Percentiles rank a stretch among this genome's conserved stretches.
phyloP scores from a whole-genome alignment of 768 basidiomycete genomes.

The Lyophyllum decastes region DNA sequence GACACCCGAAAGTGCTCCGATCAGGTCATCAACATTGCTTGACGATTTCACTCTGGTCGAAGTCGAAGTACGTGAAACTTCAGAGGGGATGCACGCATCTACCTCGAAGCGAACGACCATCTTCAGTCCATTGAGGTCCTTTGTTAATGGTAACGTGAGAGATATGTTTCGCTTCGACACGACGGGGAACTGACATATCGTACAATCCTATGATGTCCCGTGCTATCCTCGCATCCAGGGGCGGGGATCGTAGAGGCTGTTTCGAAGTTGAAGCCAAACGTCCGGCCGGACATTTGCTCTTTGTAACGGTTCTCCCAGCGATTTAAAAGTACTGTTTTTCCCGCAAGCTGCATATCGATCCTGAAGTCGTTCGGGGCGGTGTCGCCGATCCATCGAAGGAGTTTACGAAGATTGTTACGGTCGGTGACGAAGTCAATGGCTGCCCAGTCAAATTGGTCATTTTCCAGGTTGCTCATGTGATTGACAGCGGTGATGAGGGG shows the following conservation, averaged over 20 bases:
- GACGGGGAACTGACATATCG: slow-evolving; percentile 51
- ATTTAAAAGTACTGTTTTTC: slow-evolving; percentile 61
- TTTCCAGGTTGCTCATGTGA: slow-evolving; percentile 32
- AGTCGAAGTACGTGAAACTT: slow-evolving; percentile 16
- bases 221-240: slow-evolving; percentile 47
- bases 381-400: slow-evolving; percentile 56
- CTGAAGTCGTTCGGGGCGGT: slow-evolving; percentile 52
- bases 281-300: slow-evolving; percentile 36
- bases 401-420: slow-evolving; percentile 65
- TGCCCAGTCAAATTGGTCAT: slow-evolving; percentile 40
- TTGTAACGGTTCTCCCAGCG: slow-evolving; percentile 51
- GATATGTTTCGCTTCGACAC: background rate
- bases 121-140: slow-evolving; percentile 62
- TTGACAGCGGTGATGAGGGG: slow-evolving; percentile 66
- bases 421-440: slow-evolving; percentile 57
- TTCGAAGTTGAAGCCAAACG: slow-evolving; percentile 66
- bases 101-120: slow-evolving; percentile 62
- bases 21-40: slow-evolving; percentile 36
- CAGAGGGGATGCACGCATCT: slow-evolving; percentile 42
- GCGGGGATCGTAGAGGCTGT: slow-evolving; percentile 50
- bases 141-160: background rate
- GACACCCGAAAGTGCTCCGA: slow-evolving; percentile 31
- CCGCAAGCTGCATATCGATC: slow-evolving; percentile 68
- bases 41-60: background rate
- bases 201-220: slow-evolving; percentile 65